phyloP scores from a whole-genome alignment of 768 basidiomycete genomes.

The Rhizopogon salebrosus region DNA sequence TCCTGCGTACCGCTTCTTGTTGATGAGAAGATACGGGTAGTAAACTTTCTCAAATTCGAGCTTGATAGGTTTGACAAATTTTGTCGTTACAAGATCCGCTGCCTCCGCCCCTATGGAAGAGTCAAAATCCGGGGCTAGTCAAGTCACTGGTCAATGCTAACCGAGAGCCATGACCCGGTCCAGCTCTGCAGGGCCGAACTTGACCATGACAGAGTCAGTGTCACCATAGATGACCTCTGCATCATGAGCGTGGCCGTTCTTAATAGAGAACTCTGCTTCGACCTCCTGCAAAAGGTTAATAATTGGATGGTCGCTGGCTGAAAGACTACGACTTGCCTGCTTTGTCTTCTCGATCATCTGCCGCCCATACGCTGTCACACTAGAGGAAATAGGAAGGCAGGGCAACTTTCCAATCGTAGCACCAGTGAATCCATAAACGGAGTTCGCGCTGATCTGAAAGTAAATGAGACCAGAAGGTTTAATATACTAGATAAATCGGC shows the following conservation, averaged over 20 bases:
- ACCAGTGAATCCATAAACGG: constrained; percentile 98
- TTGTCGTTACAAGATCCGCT: constrained; percentile 82
- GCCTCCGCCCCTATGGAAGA: constrained; percentile 73
- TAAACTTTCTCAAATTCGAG: constrained; percentile 99
- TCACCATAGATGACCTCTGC: constrained; percentile 98
- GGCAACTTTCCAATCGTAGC: constrained; percentile 96
- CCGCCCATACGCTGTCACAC: constrained; percentile 92
- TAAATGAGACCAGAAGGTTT: background rate
- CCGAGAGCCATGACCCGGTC: constrained; percentile 87
- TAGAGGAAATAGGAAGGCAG: constrained; percentile 93
- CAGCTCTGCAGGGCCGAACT: constrained; percentile 88
- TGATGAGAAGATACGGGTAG: constrained; percentile 96
- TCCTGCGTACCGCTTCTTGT: constrained; percentile 97
- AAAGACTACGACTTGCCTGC: constrained; percentile 40
- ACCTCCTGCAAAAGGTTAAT: constrained; percentile 55
- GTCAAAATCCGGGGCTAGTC: background rate
- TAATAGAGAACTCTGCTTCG: constrained; percentile 78
- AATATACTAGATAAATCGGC: background rate
- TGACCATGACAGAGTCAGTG: constrained; percentile 99
- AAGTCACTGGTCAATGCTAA: constrained; percentile 26
- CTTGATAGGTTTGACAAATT: constrained; percentile 95
- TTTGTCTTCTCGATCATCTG: constrained; percentile 99
- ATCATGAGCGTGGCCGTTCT: constrained; percentile 81
- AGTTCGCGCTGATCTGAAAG: constrained; percentile 93
- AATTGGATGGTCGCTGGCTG: background rate